Conservation (phyloP, 106 monocot species). For the Gastrodia elata region DNA sequence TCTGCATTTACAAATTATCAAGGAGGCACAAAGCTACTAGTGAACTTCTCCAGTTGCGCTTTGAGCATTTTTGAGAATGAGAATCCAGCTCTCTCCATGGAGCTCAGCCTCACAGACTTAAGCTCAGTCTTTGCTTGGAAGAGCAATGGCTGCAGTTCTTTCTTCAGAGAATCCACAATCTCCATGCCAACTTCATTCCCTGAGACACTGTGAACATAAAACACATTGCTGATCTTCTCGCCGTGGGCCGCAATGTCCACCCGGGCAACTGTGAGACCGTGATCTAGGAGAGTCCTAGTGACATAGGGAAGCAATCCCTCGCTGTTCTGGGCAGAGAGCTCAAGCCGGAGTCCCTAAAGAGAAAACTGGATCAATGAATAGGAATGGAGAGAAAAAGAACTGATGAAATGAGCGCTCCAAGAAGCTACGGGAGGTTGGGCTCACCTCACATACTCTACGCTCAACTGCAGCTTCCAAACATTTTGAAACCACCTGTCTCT, state of each 20-base stretch:
- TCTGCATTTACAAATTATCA: constrained; percentile 5
- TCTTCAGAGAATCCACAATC: constrained; percentile 29
- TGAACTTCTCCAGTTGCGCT: constrained; percentile 41
- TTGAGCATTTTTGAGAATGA: constrained; percentile 37
- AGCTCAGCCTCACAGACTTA: constrained; percentile 10
- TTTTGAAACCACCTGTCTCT: constrained; percentile 35
- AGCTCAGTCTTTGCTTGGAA: constrained; percentile 35
- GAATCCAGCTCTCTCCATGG: constrained; percentile 13
- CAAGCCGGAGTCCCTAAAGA: constrained; percentile 51
- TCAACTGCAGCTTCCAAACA: constrained; percentile 68
- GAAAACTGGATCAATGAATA: constrained; percentile 1
- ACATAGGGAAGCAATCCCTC: constrained; percentile 42
- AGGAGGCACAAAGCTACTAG: constrained; percentile 23
- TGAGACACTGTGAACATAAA: constrained; percentile 46
- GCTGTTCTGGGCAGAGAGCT: constrained; percentile 34
- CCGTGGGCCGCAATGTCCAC: constrained; percentile 47
- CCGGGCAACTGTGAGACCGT: constrained; percentile 48
- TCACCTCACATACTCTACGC: constrained; percentile 51
- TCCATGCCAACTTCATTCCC: constrained; percentile 35
- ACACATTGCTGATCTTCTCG: constrained; percentile 40
- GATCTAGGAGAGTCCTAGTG: constrained; percentile 43
- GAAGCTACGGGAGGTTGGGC: no score
- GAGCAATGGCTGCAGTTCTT: constrained; percentile 40
- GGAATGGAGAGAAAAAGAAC: background rate
- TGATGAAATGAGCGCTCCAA: background rate